phyloP scores from a whole-genome alignment of 768 basidiomycete species.

The Gloeophyllum trabeum region DNA sequence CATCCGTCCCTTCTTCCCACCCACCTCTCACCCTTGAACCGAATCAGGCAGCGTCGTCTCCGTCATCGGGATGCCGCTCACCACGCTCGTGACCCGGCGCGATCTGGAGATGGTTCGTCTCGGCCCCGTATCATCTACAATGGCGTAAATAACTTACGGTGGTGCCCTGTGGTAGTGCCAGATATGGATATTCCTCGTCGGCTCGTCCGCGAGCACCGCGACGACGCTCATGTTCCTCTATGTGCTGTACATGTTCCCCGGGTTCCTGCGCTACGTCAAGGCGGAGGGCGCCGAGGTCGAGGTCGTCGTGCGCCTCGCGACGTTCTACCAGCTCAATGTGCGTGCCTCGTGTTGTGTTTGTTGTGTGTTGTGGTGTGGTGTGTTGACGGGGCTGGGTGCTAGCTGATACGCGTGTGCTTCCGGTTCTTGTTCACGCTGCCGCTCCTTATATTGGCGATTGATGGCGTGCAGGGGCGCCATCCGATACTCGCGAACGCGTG shows the following conservation, averaged over 20 bases:
- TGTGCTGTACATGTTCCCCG: conserved; percentile 60
- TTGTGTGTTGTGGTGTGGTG: no score
- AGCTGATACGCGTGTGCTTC: conserved; percentile 66
- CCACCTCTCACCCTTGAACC: neutral
- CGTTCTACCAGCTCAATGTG: conserved; percentile 74
- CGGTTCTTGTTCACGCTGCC: conserved; percentile 67
- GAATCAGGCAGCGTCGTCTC: conserved; percentile 48
- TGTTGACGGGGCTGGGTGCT: no score
- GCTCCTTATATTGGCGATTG: conserved; percentile 52
- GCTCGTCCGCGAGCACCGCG: conserved; percentile 49
- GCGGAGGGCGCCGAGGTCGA: conserved; percentile 63
- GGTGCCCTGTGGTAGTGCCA: conserved; percentile 32
- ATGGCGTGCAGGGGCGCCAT: conserved; percentile 43
- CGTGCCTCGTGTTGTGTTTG: no score
- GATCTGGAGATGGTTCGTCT: conserved; percentile 44
- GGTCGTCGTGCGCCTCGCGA: conserved; percentile 62
- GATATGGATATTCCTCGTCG: conserved; percentile 68
- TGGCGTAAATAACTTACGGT: neutral
- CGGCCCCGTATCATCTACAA: conserved; percentile 6
- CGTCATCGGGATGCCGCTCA: conserved; percentile 62
- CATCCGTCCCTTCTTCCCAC: neutral
- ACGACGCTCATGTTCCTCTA: conserved; percentile 66
- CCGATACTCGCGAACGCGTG: conserved; percentile 43
- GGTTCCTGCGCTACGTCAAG: conserved; percentile 60
- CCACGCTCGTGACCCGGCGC: conserved; percentile 45